These are phyloP conservation scores for Turnera subulata DNA, from an alignment of 345 rosid species.

Conservation along the genomic window DNA sequence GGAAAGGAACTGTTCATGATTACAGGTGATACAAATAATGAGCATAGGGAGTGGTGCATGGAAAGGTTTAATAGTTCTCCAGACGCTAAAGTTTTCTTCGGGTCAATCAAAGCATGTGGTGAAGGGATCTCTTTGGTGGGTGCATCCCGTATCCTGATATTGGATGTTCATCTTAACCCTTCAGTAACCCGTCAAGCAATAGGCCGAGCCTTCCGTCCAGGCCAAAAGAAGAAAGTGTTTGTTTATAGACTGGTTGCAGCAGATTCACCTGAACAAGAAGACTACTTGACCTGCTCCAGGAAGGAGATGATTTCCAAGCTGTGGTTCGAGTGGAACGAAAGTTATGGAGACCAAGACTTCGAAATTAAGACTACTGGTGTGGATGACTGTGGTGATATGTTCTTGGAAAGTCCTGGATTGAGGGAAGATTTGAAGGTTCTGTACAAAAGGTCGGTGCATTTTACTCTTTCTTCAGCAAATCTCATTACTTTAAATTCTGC, in stretches of 20 bases:
- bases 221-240: constrained; percentile 75
- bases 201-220: constrained; percentile 83
- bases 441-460: constrained; percentile 90
- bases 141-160: constrained; percentile 69
- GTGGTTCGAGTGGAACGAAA: constrained; percentile 96
- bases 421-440: constrained; percentile 55
- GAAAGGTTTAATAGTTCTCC: constrained; percentile 66
- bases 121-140: constrained; percentile 97
- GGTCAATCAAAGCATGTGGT: constrained; percentile 91
- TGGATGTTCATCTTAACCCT: constrained; percentile 89
- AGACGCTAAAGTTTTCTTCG: constrained; percentile 77
- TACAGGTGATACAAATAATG: constrained; percentile 68
- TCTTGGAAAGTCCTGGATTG: constrained; percentile 59
- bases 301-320: constrained; percentile 79
- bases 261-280: constrained; percentile 75
- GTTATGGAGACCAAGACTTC: constrained; percentile 46
- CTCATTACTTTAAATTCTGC: no score
- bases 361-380: constrained; percentile 44
- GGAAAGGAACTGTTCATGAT: constrained; percentile 66
- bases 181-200: constrained; percentile 97
- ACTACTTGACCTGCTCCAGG: constrained; percentile 50
- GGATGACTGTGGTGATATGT: constrained; percentile 53
- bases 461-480: no score
- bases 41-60: constrained; percentile 69
- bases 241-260: constrained; percentile 70